These are phyloP conservation scores for Cordyceps fumosorosea DNA, from an alignment of 2,329 filamentous ascomycete species.

Conservation along the genomic window DNA sequence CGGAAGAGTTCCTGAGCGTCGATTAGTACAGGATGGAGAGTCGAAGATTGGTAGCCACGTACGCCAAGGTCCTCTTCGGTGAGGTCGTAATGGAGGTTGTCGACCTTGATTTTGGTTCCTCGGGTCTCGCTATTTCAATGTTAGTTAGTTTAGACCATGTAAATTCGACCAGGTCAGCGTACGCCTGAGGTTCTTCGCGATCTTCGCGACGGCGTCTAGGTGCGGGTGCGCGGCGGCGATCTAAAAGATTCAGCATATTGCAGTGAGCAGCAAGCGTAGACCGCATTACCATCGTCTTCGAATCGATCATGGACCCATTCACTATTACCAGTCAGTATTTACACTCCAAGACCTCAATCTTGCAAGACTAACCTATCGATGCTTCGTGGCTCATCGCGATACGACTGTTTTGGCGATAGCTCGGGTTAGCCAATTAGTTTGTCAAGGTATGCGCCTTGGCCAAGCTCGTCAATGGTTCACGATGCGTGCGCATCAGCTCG, in stretches of 20 bases:
- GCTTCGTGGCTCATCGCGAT: conserved; percentile 57
- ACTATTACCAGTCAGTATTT: conserved; percentile 34
- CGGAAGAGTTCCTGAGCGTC: conserved; percentile 65
- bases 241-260: conserved; percentile 23
- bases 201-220: conserved; percentile 38
- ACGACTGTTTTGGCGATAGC: conserved; percentile 45
- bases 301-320: conserved; percentile 95
- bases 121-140: conserved; percentile 38
- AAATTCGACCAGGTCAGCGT: conserved; percentile 13
- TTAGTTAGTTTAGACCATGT: conserved; percentile 14
- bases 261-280: conserved; percentile 9
- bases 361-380: conserved; percentile 56
- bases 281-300: conserved; percentile 59
- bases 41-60: conserved; percentile 17
- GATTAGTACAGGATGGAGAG: background rate
- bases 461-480: conserved; percentile 18
- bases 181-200: conserved; percentile 38
- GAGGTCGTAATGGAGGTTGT: conserved; percentile 89
- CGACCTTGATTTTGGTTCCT: conserved; percentile 70
- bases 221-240: conserved; percentile 35
- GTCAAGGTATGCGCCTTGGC: conserved; percentile 26
- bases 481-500: conserved; percentile 3
- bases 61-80: conserved; percentile 79
- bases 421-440: conserved; percentile 32
- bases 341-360: background rate